phyloP scores from a whole-genome alignment of 257 asterid genomes.

The Handroanthus guayacan region DNA sequence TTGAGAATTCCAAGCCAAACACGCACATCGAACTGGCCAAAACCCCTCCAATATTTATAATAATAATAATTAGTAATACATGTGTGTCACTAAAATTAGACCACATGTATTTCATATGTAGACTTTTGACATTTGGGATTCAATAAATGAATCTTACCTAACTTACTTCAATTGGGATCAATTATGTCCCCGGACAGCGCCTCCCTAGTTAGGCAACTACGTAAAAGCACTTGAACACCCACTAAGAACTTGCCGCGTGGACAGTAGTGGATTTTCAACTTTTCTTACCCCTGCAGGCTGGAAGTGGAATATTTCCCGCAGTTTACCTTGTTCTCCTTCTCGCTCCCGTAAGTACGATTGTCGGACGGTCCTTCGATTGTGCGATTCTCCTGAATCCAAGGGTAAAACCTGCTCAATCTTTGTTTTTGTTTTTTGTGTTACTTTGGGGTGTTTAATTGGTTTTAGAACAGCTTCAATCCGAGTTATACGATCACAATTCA shows the following conservation, averaged over 20 bases:
- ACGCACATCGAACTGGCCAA: too few relatives aligned
- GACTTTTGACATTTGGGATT: too few relatives aligned
- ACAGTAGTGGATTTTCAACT: neutral
- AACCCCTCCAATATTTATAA: too few relatives aligned
- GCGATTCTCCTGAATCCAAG: conserved; percentile 22
- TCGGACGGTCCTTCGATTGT: neutral
- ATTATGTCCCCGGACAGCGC: neutral
- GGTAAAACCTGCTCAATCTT: neutral
- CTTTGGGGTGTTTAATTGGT: neutral
- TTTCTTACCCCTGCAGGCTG: neutral
- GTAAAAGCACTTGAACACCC: neutral
- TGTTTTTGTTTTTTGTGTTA: neutral
- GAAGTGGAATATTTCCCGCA: neutral
- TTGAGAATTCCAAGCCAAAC: too few relatives aligned
- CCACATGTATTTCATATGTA: too few relatives aligned
- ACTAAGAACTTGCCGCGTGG: conserved; percentile 21
- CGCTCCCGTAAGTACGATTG: neutral
- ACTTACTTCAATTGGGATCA: too few relatives aligned
- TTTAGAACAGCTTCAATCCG: conserved; percentile 1
- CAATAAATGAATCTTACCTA: too few relatives aligned
- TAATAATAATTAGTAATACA: too few relatives aligned
- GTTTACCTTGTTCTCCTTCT: conserved; percentile 12
- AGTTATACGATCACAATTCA: neutral
- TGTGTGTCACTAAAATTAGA: too few relatives aligned
- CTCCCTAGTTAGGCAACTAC: neutral